Conservation (phyloP, 2,329 filamentous ascomycete genomes). For the Macrophomina tecta region DNA sequence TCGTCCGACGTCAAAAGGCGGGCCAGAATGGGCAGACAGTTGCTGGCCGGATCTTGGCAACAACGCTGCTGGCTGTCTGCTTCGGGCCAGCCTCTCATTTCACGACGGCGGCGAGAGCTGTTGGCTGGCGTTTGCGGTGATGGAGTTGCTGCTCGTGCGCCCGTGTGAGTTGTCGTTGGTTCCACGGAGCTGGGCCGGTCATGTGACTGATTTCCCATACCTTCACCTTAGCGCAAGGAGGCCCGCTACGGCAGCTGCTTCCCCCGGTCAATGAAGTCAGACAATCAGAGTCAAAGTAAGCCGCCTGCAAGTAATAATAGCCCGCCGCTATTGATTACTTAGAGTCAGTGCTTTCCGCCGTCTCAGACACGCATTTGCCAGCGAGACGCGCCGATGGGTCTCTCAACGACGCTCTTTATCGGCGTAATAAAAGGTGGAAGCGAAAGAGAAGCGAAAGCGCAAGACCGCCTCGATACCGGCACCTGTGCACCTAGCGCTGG, state of each 20-base stretch:
- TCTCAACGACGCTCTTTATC: not conserved
- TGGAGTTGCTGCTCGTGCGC: not conserved
- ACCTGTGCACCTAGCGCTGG: not conserved
- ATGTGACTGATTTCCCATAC: not conserved
- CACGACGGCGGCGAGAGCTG: not conserved
- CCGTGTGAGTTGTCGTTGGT: conserved; percentile 6
- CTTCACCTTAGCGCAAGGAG: not conserved
- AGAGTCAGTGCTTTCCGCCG: not conserved
- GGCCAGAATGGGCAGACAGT: not conserved
- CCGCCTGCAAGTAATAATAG: conserved; percentile 3
- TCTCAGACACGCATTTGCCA: not conserved
- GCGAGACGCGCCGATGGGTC: not conserved
- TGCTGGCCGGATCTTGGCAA: conserved; percentile 2
- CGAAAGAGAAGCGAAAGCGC: not conserved
- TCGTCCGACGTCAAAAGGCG: not conserved
- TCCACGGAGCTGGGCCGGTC: conserved; percentile 12
- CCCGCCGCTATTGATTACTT: not conserved
- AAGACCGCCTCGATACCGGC: not conserved
- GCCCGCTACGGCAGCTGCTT: not conserved
- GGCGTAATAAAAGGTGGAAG: not conserved
- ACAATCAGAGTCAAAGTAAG: not conserved
- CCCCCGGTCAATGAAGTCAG: not conserved
- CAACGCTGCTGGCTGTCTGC: not conserved
- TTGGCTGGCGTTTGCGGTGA: not conserved
- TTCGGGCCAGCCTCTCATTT: not conserved